Conservation (phyloP, 2,329 filamentous ascomycete species). For the Dactylellina sp. region DNA sequence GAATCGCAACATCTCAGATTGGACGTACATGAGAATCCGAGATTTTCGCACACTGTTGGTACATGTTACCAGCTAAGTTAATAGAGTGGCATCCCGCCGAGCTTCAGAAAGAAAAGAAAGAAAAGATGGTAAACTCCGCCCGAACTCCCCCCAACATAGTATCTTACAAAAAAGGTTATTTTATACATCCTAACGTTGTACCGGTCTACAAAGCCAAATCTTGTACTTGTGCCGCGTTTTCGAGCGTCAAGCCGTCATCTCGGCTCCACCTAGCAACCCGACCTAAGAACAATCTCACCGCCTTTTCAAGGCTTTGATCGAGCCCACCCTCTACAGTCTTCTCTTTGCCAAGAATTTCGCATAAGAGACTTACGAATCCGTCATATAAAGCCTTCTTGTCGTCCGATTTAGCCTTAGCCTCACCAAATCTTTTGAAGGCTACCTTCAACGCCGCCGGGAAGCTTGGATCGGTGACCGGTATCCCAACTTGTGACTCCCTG, state of each 20-base stretch:
- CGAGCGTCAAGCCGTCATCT: slow-evolving; percentile 31
- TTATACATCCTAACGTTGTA: slow-evolving; percentile 10
- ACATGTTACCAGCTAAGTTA: background rate
- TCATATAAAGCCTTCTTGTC: slow-evolving; percentile 46
- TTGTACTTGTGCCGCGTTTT: slow-evolving; percentile 20
- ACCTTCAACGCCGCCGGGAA: slow-evolving; percentile 68
- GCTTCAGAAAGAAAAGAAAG: background rate
- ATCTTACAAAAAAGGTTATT: slow-evolving; percentile 24
- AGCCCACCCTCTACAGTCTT: slow-evolving; percentile 35
- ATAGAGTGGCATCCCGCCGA: slow-evolving; percentile 15
- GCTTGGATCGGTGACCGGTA: slow-evolving; percentile 73
- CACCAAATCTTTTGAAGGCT: slow-evolving; percentile 50
- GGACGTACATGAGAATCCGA: background rate
- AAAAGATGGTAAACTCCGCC: slow-evolving; percentile 2
- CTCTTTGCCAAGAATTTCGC: slow-evolving; percentile 37
- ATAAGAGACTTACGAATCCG: slow-evolving; percentile 34
- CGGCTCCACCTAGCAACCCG: slow-evolving; percentile 40
- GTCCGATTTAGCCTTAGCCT: slow-evolving; percentile 37
- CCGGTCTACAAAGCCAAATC: slow-evolving; percentile 28
- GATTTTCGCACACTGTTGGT: background rate
- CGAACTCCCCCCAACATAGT: slow-evolving; percentile 22
- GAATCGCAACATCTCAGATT: background rate
- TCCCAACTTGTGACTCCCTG: slow-evolving; percentile 75
- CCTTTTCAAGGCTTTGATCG: slow-evolving; percentile 52
- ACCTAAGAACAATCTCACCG: slow-evolving; percentile 46